Evolutionary conservation across 768 basidiomycete species (phyloP).

Genomic region (Leccinum obscurum): DNA sequence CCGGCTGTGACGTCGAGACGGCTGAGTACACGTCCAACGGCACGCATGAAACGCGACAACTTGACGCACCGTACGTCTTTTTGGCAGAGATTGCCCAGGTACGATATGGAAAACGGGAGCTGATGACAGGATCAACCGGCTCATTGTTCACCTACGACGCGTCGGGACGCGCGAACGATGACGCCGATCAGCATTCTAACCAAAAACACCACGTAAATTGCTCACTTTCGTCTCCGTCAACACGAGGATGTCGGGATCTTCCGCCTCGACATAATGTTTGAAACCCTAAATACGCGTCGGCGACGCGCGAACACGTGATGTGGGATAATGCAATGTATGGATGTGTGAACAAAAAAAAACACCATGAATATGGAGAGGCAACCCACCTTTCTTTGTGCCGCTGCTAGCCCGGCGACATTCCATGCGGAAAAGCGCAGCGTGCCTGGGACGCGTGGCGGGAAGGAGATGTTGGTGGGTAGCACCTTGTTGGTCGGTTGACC

Average conservation of each 20-base stretch:
- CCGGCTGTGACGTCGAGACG: conserved; percentile 54
- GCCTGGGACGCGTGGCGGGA: conserved; percentile 30
- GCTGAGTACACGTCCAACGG: background rate
- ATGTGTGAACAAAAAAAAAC: conserved; percentile 8
- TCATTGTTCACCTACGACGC: conserved; percentile 63
- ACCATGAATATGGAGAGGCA: background rate
- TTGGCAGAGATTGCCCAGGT: conserved; percentile 78
- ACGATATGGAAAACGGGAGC: conserved; percentile 61
- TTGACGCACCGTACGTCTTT: conserved; percentile 70
- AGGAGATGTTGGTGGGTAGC: conserved; percentile 18
- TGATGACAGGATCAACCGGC: conserved; percentile 60
- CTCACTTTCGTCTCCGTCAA: conserved; percentile 84
- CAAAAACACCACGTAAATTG: background rate
- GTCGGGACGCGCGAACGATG: background rate
- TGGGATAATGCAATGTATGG: too few relatives aligned
- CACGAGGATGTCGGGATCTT: conserved; percentile 82
- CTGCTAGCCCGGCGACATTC: conserved; percentile 80
- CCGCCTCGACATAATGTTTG: conserved; percentile 78
- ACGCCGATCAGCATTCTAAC: too few relatives aligned
- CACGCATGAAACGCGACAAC: background rate
- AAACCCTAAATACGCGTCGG: conserved; percentile 58
- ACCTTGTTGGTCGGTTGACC: conserved; percentile 36
- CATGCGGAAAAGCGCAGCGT: conserved; percentile 63
- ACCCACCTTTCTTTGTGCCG: conserved; percentile 74
- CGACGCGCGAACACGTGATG: too few relatives aligned